phyloP scores from a whole-genome alignment of 1,284 basidiomycete species.

The Marasmius tenuissimus region DNA sequence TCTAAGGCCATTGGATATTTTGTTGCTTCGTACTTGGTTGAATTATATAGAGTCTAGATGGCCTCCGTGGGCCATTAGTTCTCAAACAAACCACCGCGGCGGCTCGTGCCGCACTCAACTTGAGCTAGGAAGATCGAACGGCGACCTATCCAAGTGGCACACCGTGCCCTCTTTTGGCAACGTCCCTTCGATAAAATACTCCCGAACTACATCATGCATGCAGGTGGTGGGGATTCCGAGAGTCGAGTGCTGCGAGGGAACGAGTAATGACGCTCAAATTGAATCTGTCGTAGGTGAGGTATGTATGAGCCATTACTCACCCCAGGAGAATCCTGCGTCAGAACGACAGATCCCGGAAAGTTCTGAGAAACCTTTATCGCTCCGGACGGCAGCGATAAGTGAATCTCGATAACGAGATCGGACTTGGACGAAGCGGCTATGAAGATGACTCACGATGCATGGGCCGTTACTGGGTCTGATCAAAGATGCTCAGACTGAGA shows the following conservation, averaged over 20 bases:
- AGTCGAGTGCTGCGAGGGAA: neutral
- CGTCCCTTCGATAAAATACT: neutral
- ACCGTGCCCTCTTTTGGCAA: neutral
- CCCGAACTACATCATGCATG: neutral
- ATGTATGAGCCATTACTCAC: neutral
- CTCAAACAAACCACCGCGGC: too few relatives aligned
- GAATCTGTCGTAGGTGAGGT: neutral
- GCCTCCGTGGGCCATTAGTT: too few relatives aligned
- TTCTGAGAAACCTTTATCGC: constrained; percentile 2
- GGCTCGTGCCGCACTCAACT: too few relatives aligned
- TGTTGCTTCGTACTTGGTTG: too few relatives aligned
- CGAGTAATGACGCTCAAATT: neutral
- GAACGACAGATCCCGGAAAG: constrained; percentile 13
- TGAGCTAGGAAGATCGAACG: neutral
- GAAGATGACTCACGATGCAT: neutral
- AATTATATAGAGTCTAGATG: too few relatives aligned
- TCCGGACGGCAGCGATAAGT: neutral
- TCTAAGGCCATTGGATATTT: too few relatives aligned
- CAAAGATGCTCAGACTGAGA: neutral
- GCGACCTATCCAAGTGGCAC: neutral
- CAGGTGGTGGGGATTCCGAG: neutral
- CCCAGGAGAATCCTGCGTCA: constrained; percentile 11
- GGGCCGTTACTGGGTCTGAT: constrained; percentile 7
- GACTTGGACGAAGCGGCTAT: too few relatives aligned
- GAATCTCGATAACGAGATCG: too few relatives aligned